Percentiles rank a stretch among this genome's conserved stretches.
Evolutionary conservation across 306 rosid species (phyloP).

Genomic region (Ormosia emarginata): DNA sequence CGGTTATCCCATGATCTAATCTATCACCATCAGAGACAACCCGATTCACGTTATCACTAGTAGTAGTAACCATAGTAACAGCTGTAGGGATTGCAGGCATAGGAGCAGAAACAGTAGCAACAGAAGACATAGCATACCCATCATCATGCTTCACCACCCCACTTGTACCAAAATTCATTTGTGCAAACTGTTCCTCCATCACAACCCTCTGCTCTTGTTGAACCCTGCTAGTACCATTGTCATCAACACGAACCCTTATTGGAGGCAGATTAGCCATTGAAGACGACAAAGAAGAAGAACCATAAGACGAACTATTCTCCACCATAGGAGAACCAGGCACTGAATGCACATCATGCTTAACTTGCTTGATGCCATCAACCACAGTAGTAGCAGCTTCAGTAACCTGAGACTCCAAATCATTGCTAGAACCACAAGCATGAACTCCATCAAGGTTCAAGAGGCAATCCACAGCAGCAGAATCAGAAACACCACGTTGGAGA

Average conservation of each 20-base stretch:
- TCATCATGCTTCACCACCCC: conserved; percentile 24
- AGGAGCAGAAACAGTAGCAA: conserved; percentile 8
- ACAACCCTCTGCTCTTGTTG: conserved; percentile 37
- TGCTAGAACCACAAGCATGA: conserved; percentile 22
- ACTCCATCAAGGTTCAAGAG: conserved; percentile 39
- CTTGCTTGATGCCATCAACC: conserved; percentile 21
- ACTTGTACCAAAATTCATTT: conserved; percentile 32
- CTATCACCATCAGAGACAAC: conserved; percentile 50
- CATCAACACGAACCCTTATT: conserved; percentile 53
- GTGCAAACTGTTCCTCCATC: conserved; percentile 62
- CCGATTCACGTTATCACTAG: conserved; percentile 29
- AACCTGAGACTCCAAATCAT: conserved; percentile 40
- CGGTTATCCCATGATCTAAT: conserved; percentile 40
- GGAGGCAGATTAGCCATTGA: conserved; percentile 63
- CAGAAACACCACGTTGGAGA: conserved; percentile 46
- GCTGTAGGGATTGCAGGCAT: conserved; percentile 29
- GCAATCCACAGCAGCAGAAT: conserved; percentile 55
- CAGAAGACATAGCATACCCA: background rate
- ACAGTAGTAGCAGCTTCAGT: background rate
- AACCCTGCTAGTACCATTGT: conserved; percentile 18
- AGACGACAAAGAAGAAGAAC: conserved; percentile 52
- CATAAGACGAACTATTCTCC: conserved; percentile 48
- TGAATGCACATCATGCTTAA: conserved; percentile 41
- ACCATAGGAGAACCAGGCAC: conserved; percentile 44
- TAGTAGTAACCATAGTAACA: background rate